Conservation (phyloP, 2,329 filamentous ascomycete genomes). For the Neofusicoccum umdonicola region DNA sequence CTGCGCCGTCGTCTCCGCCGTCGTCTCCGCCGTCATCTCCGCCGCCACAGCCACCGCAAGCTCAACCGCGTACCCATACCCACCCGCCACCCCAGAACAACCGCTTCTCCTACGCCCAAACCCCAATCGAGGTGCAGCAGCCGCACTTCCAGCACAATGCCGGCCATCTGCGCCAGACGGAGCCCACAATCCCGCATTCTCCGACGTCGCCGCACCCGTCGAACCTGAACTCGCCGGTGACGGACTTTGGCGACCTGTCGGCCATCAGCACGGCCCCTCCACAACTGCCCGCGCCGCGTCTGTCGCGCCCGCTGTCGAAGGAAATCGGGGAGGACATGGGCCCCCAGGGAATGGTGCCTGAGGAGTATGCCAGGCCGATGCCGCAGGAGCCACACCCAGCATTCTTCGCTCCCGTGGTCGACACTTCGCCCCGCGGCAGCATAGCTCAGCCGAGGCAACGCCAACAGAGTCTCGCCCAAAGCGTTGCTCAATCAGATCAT, state of each 20-base stretch:
- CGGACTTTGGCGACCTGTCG: constrained; percentile 18
- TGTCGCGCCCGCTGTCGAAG: constrained; percentile 22
- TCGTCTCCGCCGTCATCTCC: background rate
- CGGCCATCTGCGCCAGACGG: constrained; percentile 22
- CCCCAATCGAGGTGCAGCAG: constrained; percentile 34
- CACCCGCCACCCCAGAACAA: constrained; percentile 16
- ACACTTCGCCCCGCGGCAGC: constrained; percentile 8
- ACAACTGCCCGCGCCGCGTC: constrained; percentile 9
- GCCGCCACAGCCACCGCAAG: constrained; percentile 21
- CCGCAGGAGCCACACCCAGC: constrained; percentile 21
- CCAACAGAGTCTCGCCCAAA: constrained; percentile 5
- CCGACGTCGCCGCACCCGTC: constrained; percentile 19
- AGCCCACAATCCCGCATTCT: constrained; percentile 25
- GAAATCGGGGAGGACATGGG: constrained; percentile 11
- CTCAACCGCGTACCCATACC: constrained; percentile 19
- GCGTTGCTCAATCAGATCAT: constrained; percentile 27
- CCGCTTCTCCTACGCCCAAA: constrained; percentile 37
- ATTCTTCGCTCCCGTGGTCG: constrained; percentile 18
- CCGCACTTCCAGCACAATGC: constrained; percentile 21
- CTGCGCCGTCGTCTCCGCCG: constrained; percentile 1
- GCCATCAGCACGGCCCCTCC: constrained; percentile 21
- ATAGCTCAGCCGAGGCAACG: constrained; percentile 19
- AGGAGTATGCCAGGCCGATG: constrained; percentile 27
- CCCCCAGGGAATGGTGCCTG: background rate
- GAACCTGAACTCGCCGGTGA: constrained; percentile 24